Base-by-base conservation (phyloP, 495 filamentous ascomycete species). In the Antarctomyces pellizariae region DNA sequence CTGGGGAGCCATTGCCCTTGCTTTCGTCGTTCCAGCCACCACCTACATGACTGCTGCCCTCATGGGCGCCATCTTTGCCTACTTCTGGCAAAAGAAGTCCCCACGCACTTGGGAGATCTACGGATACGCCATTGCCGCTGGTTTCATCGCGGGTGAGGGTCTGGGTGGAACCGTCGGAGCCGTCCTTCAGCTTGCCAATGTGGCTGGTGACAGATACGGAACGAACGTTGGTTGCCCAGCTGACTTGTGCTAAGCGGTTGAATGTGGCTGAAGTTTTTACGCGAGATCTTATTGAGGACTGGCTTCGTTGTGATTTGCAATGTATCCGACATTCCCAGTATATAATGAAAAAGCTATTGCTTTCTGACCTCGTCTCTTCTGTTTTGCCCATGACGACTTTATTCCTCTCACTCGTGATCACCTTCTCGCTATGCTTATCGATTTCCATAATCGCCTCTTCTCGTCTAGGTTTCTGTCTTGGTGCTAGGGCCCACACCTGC, bases 81-180 rank as follows among this genome's bases (percentile, higher is more conserved):
- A 46, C 12, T 4, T 57, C 29, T 75, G 69, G 69, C 51, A 46
- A 17, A 72, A 62, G 50, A 58, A 48, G 37, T 57, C 48, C 31
- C 46, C 63, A 4, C 44, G 43, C 20, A 51, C 42, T 29, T 75
- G 66, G 35, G 69, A 70, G 20, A 44, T 63, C 17, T 66, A 66
- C 31, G 64, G 62, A n/a, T 73, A 69, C 36, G 64, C 65, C 5
- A 50, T 73, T 23, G 69, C 69, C 13, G 69, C 69, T 8, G 69
- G 68, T 13, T 51, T 70, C 36, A 71, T 74, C 45, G 67, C 69
- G 3, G 69, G 69, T 11, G 69, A 73, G 43, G 69, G 69, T 18
- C 49, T 72, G 12, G 68, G 67, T 16, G 64, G 66, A 24, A 64
- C 71, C n/a, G 38, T 71, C 11, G 59, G 59, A 28, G 66, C 66